Conservation (phyloP, 805 yeast species). For the Kuraishia hungarica region DNA sequence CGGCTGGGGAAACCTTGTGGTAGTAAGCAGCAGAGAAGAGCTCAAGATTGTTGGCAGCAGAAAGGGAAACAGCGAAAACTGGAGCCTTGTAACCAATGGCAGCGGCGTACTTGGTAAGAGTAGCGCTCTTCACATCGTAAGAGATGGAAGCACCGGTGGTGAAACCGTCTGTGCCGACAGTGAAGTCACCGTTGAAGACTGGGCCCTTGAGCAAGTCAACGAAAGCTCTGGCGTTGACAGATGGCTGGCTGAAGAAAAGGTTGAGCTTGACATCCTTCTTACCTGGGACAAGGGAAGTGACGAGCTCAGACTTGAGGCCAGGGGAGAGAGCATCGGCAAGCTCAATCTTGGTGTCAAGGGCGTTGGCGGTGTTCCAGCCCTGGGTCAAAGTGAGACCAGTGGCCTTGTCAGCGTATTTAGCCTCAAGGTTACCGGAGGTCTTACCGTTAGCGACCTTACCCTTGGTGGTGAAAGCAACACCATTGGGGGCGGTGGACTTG, state of each 20-base stretch:
- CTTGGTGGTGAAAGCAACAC: conserved; percentile 89
- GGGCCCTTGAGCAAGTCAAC: conserved; percentile 95
- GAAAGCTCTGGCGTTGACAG: conserved; percentile 89
- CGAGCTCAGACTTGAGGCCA: conserved; percentile 88
- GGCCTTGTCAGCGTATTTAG: conserved; percentile 87
- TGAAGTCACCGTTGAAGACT: conserved; percentile 87
- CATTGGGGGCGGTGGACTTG: conserved; percentile 92
- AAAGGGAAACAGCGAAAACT: conserved; percentile 75
- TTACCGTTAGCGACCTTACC: conserved; percentile 81
- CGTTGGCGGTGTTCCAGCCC: conserved; percentile 96
- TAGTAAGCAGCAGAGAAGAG: conserved; percentile 92
- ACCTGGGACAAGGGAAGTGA: conserved; percentile 84
- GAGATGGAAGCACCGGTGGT: conserved; percentile 96
- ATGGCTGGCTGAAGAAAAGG: conserved; percentile 85
- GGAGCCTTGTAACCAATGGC: conserved; percentile 91
- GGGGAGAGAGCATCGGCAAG: conserved; percentile 87
- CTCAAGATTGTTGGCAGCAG: conserved; percentile 79
- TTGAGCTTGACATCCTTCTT: conserved; percentile 84
- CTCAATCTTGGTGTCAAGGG: conserved; percentile 88
- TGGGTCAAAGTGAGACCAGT: conserved; percentile 91
- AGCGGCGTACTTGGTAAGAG: conserved; percentile 88
- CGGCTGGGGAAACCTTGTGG: conserved; percentile 86
- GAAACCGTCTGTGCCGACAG: conserved; percentile 93
- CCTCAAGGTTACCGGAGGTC: conserved; percentile 83
- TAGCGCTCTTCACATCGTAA: conserved; percentile 89